Conservation (phyloP, 805 yeast species). For the Hanseniaspora mollemarum region DNA sequence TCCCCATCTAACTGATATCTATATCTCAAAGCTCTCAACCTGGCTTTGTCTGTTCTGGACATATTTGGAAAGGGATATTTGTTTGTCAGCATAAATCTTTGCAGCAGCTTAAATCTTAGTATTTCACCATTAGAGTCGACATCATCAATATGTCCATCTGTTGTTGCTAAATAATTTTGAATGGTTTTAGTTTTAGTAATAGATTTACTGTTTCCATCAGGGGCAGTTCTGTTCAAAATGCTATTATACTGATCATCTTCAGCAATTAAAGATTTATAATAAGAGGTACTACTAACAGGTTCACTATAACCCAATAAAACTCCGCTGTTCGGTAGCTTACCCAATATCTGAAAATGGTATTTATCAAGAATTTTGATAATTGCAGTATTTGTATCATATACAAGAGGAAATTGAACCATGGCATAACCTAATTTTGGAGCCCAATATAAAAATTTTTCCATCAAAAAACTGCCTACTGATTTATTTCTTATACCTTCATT, state of each 20-base stretch:
- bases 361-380: constrained; percentile 70
- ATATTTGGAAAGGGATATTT: constrained; percentile 66
- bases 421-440: constrained; percentile 82
- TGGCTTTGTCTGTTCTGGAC: constrained; percentile 75
- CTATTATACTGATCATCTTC: constrained; percentile 19
- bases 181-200: constrained; percentile 6
- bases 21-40: constrained; percentile 46
- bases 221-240: not conserved
- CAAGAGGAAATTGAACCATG: constrained; percentile 69
- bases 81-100: constrained; percentile 69
- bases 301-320: constrained; percentile 70
- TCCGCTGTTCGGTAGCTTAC: constrained; percentile 78
- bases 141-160: constrained; percentile 13
- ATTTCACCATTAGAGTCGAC: constrained; percentile 20
- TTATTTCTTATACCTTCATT: constrained; percentile 87
- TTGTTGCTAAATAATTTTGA: constrained; percentile 12
- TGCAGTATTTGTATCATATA: constrained; percentile 78
- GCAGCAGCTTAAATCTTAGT: constrained; percentile 61
- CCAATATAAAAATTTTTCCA: constrained; percentile 82
- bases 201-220: not conserved
- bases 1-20: constrained; percentile 32
- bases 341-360: constrained; percentile 63
- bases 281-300: constrained; percentile 78
- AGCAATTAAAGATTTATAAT: constrained; percentile 58
- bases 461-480: constrained; percentile 78